Conservation (phyloP, 2,329 filamentous ascomycete genomes). For the Orbilia javanica region DNA sequence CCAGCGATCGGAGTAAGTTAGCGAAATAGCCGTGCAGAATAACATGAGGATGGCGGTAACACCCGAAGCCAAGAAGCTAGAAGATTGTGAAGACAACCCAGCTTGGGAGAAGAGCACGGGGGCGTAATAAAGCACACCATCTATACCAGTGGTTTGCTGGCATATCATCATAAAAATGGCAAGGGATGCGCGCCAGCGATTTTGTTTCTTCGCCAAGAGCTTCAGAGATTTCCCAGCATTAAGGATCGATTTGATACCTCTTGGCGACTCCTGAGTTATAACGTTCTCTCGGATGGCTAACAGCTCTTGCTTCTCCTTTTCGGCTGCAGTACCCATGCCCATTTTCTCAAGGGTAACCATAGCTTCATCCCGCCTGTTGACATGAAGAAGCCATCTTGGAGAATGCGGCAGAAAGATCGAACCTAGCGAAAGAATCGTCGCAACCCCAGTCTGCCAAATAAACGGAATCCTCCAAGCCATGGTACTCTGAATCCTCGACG, state of each 20-base stretch:
- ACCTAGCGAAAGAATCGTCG: conserved; percentile 65
- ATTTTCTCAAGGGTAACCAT: conserved; percentile 64
- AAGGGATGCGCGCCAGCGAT: conserved; percentile 68
- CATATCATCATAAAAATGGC: conserved; percentile 73
- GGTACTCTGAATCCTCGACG: conserved; percentile 67
- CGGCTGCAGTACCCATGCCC: conserved; percentile 66
- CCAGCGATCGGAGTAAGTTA: conserved; percentile 72
- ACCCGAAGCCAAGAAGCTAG: conserved; percentile 74
- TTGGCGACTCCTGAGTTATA: conserved; percentile 58
- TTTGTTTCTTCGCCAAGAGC: conserved; percentile 64
- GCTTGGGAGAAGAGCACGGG: conserved; percentile 73
- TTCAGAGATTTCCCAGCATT: conserved; percentile 43
- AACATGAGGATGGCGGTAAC: conserved; percentile 73
- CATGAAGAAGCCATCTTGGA: conserved; percentile 72
- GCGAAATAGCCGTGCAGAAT: conserved; percentile 71
- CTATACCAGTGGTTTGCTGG: conserved; percentile 74
- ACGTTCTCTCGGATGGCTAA: conserved; percentile 62
- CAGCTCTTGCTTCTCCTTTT: conserved; percentile 69
- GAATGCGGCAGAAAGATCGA: conserved; percentile 70
- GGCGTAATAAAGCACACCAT: conserved; percentile 75
- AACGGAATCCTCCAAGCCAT: conserved; percentile 73
- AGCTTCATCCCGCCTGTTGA: conserved; percentile 66
- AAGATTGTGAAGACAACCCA: conserved; percentile 70
- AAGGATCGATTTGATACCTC: conserved; percentile 59
- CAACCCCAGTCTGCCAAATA: conserved; percentile 67